These are phyloP conservation scores for Colletotrichum agaves DNA, from an alignment of 2,329 filamentous ascomycete species.

Conservation along the genomic window DNA sequence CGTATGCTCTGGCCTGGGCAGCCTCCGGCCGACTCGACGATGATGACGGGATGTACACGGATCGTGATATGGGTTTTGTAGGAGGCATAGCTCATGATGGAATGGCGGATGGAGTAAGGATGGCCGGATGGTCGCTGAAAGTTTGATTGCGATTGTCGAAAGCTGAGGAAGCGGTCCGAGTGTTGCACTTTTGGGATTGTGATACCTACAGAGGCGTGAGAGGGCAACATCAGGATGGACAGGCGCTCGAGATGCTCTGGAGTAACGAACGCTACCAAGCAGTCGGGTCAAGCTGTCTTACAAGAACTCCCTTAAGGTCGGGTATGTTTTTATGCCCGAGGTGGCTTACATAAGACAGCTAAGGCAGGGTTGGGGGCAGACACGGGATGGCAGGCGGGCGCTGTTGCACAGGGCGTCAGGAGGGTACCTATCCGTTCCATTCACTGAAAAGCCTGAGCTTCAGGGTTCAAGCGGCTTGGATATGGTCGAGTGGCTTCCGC, in stretches of 20 bases:
- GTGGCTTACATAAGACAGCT: background rate
- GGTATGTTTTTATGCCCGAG: background rate
- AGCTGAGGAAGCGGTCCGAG: slow-evolving; percentile 1
- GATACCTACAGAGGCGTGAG: background rate
- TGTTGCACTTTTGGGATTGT: background rate
- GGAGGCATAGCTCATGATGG: background rate
- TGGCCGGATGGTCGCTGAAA: background rate
- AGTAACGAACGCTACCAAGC: background rate
- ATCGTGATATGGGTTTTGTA: no score
- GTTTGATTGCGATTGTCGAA: slow-evolving; percentile 21
- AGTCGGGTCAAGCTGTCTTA: slow-evolving; percentile 13
- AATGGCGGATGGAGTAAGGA: background rate
- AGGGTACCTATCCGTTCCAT: no score
- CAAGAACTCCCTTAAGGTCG: background rate
- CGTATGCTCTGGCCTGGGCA: background rate
- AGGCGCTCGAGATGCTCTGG: no score
- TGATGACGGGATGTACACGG: no score
- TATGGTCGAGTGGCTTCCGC: slow-evolving; percentile 25
- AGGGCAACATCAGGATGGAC: background rate
- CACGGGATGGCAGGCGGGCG: slow-evolving; percentile 30
- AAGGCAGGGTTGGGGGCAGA: slow-evolving; percentile 12
- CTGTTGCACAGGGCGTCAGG: slow-evolving; percentile 25
- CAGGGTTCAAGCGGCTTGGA: slow-evolving; percentile 19
- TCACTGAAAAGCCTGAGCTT: background rate
- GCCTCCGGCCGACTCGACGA: no score